Conservation (phyloP, 345 rosid genomes). For the Sisymbrium irio region DNA sequence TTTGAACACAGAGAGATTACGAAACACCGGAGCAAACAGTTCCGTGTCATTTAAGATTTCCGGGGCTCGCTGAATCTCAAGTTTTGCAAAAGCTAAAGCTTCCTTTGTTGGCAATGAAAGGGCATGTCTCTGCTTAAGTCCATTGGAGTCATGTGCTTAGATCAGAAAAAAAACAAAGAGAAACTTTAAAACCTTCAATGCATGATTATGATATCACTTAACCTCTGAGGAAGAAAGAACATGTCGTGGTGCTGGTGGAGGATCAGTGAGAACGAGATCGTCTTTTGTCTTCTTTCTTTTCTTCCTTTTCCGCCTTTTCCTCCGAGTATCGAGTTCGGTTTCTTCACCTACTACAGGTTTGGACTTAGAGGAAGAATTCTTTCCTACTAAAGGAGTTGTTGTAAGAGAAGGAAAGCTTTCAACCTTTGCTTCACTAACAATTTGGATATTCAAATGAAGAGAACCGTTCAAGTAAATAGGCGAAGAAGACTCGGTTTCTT, state of each 20-base stretch:
- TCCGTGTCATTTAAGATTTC: slow-evolving; percentile 45
- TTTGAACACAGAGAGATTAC: slow-evolving; percentile 64
- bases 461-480: slow-evolving; percentile 39
- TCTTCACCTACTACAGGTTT: slow-evolving; percentile 12
- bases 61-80: slow-evolving; percentile 55
- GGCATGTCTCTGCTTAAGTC: slow-evolving; percentile 45
- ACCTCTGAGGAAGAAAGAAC: slow-evolving; percentile 52
- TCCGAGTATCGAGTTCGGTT: neutral
- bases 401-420: slow-evolving; percentile 22
- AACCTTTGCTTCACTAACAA: slow-evolving; percentile 35
- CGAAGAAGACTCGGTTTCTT: slow-evolving; percentile 26
- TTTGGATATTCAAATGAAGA: slow-evolving; percentile 39
- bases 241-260: slow-evolving; percentile 40
- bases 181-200: neutral
- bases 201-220: neutral
- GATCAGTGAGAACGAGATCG: slow-evolving; percentile 27
- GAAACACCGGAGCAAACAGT: slow-evolving; percentile 56
- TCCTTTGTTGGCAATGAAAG: slow-evolving; percentile 57
- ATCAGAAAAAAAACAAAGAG: neutral
- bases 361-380: slow-evolving; percentile 36
- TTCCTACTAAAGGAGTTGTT: slow-evolving; percentile 7
- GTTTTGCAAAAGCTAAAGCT: slow-evolving; percentile 67
- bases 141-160: neutral
- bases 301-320: slow-evolving; percentile 31
- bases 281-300: slow-evolving; percentile 31